Percentiles rank a stretch among this genome's conserved stretches.
These are phyloP conservation scores for Ustilago shanxiensis DNA, from an alignment of 1,284 basidiomycete species.

Conservation along the genomic window DNA sequence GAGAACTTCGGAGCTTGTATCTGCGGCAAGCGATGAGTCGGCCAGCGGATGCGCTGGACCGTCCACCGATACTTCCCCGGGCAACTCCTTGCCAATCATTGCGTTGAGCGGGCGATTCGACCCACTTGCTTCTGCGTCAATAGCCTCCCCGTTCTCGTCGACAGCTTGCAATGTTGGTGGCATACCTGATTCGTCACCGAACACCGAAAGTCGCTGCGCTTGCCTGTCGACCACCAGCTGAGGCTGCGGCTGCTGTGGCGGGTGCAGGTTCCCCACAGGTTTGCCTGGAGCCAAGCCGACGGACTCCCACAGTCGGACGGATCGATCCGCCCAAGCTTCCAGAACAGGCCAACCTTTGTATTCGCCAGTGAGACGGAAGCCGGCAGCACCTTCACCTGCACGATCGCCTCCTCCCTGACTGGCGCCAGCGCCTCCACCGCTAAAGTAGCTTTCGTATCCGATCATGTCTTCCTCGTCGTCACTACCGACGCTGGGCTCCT, in stretches of 20 bases:
- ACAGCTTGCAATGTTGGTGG: slow-evolving; percentile 28
- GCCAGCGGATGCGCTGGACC: slow-evolving; percentile 46
- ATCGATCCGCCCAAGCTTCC: slow-evolving; percentile 68
- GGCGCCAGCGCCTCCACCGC: slow-evolving; percentile 57
- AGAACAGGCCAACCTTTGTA: slow-evolving; percentile 68
- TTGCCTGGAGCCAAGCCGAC: slow-evolving; percentile 55
- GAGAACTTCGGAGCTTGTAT: slow-evolving; percentile 36
- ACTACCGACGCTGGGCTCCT: slow-evolving; percentile 44
- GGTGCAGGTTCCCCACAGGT: slow-evolving; percentile 40
- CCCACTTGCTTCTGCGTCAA: slow-evolving; percentile 44
- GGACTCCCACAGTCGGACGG: slow-evolving; percentile 61
- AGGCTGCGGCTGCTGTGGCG: slow-evolving; percentile 29
- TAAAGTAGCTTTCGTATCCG: slow-evolving; percentile 68
- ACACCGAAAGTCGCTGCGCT: slow-evolving; percentile 33
- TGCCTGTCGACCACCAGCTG: slow-evolving; percentile 35
- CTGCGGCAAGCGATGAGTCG: slow-evolving; percentile 29
- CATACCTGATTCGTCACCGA: slow-evolving; percentile 33
- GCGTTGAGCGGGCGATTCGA: slow-evolving; percentile 13
- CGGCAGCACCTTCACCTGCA: slow-evolving; percentile 60
- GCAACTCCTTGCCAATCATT: slow-evolving; percentile 29
- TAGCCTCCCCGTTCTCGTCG: slow-evolving; percentile 49
- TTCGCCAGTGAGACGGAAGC: slow-evolving; percentile 62
- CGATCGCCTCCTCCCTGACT: slow-evolving; percentile 62
- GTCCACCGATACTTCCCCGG: slow-evolving; percentile 31
- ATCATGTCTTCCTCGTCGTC: slow-evolving; percentile 66